A percentile compares a stretch with the other conserved stretches of the same genome.
Evolutionary conservation across 345 rosid genomes (phyloP).

Genomic region (Euphorbia lathyris): DNA sequence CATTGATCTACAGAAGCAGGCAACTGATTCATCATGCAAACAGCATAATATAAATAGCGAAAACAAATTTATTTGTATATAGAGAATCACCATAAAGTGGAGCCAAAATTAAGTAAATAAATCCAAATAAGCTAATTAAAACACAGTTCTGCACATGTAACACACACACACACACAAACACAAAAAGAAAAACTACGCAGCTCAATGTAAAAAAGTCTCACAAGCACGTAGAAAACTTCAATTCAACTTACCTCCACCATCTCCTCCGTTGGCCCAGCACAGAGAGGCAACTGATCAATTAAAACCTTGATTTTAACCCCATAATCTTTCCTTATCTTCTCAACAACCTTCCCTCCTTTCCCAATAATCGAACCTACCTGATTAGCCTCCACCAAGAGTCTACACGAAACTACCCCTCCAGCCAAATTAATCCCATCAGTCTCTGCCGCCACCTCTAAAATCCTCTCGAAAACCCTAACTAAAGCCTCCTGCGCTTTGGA

Average conservation of each 20-base stretch:
- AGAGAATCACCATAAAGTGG: not conserved
- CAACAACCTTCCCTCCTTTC: constrained; percentile 81
- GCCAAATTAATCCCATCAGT: constrained; percentile 20
- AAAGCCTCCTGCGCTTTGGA: constrained; percentile 83
- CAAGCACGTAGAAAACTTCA: not conserved
- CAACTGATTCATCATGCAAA: not conserved
- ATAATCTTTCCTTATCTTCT: constrained; percentile 70
- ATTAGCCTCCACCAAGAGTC: constrained; percentile 64
- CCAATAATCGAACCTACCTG: constrained; percentile 83
- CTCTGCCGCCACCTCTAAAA: constrained; percentile 66
- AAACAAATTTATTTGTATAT: not conserved
- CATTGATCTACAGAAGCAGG: not conserved
- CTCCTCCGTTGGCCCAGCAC: constrained; percentile 62
- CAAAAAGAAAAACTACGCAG: not conserved
- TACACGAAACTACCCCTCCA: constrained; percentile 53
- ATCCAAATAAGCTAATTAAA: not conserved
- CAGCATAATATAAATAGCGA: no score
- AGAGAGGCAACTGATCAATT: constrained; percentile 62
- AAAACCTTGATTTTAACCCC: constrained; percentile 65
- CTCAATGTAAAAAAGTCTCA: not conserved
- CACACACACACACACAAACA: not conserved
- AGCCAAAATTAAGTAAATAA: not conserved
- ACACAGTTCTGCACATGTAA: not conserved
- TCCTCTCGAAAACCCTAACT: constrained; percentile 71
- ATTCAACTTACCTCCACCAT: constrained; percentile 61